A percentile compares a stretch with the other conserved stretches of the same genome.
Conservation (phyloP, 495 filamentous ascomycete genomes). For the Achaetomiella virescens region DNA sequence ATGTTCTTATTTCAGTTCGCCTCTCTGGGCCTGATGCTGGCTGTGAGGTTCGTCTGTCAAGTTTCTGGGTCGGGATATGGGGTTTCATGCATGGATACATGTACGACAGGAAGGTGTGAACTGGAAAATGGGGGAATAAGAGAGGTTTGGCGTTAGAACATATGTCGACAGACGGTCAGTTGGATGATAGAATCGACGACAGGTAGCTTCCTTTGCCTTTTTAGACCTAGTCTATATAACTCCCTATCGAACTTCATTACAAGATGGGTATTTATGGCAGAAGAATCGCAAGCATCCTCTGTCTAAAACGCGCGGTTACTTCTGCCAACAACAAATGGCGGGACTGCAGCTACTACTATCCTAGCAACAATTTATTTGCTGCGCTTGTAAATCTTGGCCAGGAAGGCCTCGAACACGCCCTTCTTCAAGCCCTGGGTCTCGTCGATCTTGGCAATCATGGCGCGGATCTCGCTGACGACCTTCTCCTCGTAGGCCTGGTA, state of each 20-base stretch:
- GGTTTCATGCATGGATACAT: background rate
- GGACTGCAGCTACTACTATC: background rate
- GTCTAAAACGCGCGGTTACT: background rate
- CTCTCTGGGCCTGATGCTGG: background rate
- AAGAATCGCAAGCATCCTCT: too few species aligned
- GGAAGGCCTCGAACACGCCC: constrained; percentile 81
- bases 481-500: constrained; percentile 89
- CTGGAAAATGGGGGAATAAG: background rate
- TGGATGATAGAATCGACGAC: background rate
- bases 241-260: background rate
- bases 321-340: background rate
- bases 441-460: constrained; percentile 71
- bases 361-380: constrained; percentile 57
- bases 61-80: too few species aligned
- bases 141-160: background rate
- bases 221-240: background rate
- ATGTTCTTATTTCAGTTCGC: too few species aligned
- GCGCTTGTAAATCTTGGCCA: constrained; percentile 94
- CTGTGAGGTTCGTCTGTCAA: background rate
- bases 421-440: constrained; percentile 82
- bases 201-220: background rate
- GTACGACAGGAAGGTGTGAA: background rate
- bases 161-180: too few species aligned
- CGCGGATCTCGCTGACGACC: constrained; percentile 63
- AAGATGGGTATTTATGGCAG: background rate